Evolutionary conservation across 1,284 basidiomycete species (phyloP).

Genomic region (Puccinia coronata): DNA sequence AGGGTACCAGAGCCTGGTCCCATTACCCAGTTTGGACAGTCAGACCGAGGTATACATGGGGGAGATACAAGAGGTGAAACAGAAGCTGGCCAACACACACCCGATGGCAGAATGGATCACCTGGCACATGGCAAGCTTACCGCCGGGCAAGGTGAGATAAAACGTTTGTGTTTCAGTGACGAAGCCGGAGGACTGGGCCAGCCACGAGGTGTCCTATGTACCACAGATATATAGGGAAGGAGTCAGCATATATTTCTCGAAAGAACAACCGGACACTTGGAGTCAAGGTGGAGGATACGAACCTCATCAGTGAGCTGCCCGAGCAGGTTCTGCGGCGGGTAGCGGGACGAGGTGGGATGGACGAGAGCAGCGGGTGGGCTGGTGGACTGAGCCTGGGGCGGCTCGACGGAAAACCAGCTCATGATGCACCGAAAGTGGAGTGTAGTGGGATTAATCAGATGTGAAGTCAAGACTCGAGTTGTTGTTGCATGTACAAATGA

Average conservation of each 20-base stretch:
- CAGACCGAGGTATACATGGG: not conserved
- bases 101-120: constrained; percentile 93
- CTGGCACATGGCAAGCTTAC: constrained; percentile 79
- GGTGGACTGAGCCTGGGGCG: constrained; percentile 4
- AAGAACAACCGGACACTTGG: too few species aligned
- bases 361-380: constrained; percentile 33
- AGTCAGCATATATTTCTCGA: constrained; percentile 2
- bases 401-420: constrained; percentile 47
- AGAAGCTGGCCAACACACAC: constrained; percentile 68
- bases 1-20: constrained; percentile 78
- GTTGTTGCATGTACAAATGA: too few species aligned
- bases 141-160: constrained; percentile 82
- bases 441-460: too few species aligned
- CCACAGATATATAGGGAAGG: not conserved
- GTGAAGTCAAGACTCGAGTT: too few species aligned
- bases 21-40: constrained; percentile 4
- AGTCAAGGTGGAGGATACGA: not conserved
- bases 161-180: constrained; percentile 88
- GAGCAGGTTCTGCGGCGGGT: constrained; percentile 16
- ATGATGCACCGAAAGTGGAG: too few species aligned
- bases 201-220: constrained; percentile 78
- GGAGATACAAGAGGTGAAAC: constrained; percentile 4
- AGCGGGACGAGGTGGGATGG: constrained; percentile 49
- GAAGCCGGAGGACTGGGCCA: constrained; percentile 74
- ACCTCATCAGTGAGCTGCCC: constrained; percentile 34